These are phyloP conservation scores for Tothia fuscella DNA, from an alignment of 2,329 filamentous ascomycete genomes.

Conservation along the genomic window DNA sequence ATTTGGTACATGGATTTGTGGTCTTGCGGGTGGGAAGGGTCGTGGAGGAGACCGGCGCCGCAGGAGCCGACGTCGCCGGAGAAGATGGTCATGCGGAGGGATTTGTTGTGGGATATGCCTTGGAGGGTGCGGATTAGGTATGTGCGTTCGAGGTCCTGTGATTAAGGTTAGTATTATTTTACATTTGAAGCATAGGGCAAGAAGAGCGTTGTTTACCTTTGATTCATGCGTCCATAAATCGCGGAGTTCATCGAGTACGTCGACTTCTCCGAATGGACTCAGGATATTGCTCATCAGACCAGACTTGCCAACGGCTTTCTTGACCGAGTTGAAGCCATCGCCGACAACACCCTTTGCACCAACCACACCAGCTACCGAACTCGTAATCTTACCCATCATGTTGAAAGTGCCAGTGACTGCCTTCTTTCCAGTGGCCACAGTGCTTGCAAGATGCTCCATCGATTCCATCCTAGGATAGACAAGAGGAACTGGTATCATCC, in stretches of 20 bases:
- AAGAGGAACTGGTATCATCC: slow-evolving; percentile 86
- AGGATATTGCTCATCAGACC: slow-evolving; percentile 93
- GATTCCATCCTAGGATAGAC: slow-evolving; percentile 86
- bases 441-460: slow-evolving; percentile 82
- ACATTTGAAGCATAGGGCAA: slow-evolving; percentile 7
- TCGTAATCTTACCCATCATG: slow-evolving; percentile 86
- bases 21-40: slow-evolving; percentile 79
- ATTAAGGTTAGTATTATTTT: slow-evolving; percentile 13
- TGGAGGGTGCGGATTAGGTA: slow-evolving; percentile 94
- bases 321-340: slow-evolving; percentile 86
- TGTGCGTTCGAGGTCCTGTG: slow-evolving; percentile 77
- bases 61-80: slow-evolving; percentile 86
- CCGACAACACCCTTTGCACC: slow-evolving; percentile 88
- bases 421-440: slow-evolving; percentile 89
- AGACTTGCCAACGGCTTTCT: slow-evolving; percentile 90
- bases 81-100: slow-evolving; percentile 90
- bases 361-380: slow-evolving; percentile 87
- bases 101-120: slow-evolving; percentile 89
- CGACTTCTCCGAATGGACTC: slow-evolving; percentile 92
- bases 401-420: slow-evolving; percentile 96
- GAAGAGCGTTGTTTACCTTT: slow-evolving; percentile 46
- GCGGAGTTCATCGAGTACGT: slow-evolving; percentile 83
- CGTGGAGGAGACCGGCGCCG: slow-evolving; percentile 86
- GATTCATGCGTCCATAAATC: slow-evolving; percentile 98
- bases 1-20: slow-evolving; percentile 99